phyloP scores from a whole-genome alignment of 1,284 basidiomycete genomes.

The Marasmius tenuissimus region DNA sequence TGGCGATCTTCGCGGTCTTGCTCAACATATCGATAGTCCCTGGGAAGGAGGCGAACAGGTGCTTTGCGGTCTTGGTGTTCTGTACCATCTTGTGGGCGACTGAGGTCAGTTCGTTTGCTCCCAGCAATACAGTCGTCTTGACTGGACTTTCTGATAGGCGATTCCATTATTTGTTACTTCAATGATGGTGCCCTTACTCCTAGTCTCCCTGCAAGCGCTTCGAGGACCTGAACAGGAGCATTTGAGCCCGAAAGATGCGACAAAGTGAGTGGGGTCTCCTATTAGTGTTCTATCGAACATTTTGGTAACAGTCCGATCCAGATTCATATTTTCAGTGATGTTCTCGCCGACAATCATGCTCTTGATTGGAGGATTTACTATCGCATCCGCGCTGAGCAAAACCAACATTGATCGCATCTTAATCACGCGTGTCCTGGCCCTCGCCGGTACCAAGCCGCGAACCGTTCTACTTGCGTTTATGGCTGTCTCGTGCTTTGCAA shows the following conservation, averaged over 20 bases:
- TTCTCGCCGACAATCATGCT: slow-evolving; percentile 96
- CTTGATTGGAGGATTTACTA: slow-evolving; percentile 96
- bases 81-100: slow-evolving; percentile 97
- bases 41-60: slow-evolving; percentile 82
- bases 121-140: background rate
- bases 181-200: slow-evolving; percentile 83
- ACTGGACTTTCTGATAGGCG: slow-evolving; percentile 49
- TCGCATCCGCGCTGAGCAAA: slow-evolving; percentile 95
- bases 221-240: slow-evolving; percentile 50
- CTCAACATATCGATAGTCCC: slow-evolving; percentile 65
- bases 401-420: slow-evolving; percentile 96
- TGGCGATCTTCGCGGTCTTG: slow-evolving; percentile 58
- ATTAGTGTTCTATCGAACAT: background rate
- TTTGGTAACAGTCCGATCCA: slow-evolving; percentile 23
- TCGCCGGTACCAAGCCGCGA: slow-evolving; percentile 88
- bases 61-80: slow-evolving; percentile 88
- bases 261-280: slow-evolving; percentile 60
- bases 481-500: slow-evolving; percentile 96
- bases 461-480: slow-evolving; percentile 93
- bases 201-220: slow-evolving; percentile 88
- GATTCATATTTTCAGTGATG: slow-evolving; percentile 78
- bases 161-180: slow-evolving; percentile 98
- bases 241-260: slow-evolving; percentile 71
- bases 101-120: slow-evolving; percentile 58
- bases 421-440: slow-evolving; percentile 88